These are phyloP conservation scores for Colletotrichum tanaceti DNA, from an alignment of 2,329 filamentous ascomycete genomes.

Conservation along the genomic window DNA sequence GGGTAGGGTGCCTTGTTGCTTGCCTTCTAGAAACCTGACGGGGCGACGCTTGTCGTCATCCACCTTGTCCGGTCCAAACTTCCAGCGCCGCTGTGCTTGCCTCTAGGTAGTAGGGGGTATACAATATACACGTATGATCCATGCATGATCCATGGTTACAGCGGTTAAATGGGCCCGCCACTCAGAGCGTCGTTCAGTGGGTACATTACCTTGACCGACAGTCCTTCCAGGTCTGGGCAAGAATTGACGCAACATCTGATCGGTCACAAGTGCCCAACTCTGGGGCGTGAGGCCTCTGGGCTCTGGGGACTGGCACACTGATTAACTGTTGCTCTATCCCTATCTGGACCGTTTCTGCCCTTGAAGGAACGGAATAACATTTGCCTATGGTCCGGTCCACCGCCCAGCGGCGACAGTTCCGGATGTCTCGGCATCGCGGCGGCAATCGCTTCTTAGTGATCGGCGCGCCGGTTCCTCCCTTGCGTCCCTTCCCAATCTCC, in stretches of 20 bases:
- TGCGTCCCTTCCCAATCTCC: neutral
- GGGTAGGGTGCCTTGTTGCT: neutral
- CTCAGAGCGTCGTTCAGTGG: neutral
- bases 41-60: constrained; percentile 36
- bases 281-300: too few species aligned
- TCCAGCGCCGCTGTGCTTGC: constrained; percentile 12
- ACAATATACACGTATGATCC: too few species aligned
- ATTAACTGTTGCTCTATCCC: too few species aligned
- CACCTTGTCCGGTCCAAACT: constrained; percentile 4
- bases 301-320: too few species aligned
- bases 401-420: neutral
- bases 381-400: too few species aligned
- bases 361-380: too few species aligned
- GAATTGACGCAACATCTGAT: neutral
- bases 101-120: too few species aligned
- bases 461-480: constrained; percentile 10
- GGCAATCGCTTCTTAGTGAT: constrained; percentile 14
- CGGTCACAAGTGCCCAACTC: constrained; percentile 13
- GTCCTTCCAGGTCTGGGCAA: constrained; percentile 1
- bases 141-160: constrained; percentile 27
- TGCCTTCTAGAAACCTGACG: constrained; percentile 17
- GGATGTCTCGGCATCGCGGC: constrained; percentile 33
- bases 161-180: constrained; percentile 24
- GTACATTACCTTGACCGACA: constrained; percentile 13
- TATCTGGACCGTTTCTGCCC: too few species aligned